phyloP scores from a whole-genome alignment of 768 basidiomycete genomes.

The Lactarius pseudohatsudake region DNA sequence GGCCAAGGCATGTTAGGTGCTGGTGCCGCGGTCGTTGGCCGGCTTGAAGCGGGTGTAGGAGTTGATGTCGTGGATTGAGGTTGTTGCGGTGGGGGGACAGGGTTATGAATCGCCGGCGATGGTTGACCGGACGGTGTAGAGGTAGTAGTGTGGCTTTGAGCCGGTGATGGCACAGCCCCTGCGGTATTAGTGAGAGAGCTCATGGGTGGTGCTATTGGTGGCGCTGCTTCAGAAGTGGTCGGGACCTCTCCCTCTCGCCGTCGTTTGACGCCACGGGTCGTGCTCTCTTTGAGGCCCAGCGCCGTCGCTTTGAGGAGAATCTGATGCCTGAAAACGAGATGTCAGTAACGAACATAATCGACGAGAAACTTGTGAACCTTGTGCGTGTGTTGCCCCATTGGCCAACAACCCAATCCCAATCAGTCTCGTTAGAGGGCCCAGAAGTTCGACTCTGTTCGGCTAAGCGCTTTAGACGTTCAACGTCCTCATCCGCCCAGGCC shows the following conservation, averaged over 20 bases:
- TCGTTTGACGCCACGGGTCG: slow-evolving; percentile 61
- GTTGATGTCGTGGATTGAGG: slow-evolving; percentile 24
- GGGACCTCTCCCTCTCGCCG: slow-evolving; percentile 42
- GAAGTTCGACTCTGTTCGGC: slow-evolving; percentile 62
- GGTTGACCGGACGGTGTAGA: slow-evolving; percentile 28
- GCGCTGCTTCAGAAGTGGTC: slow-evolving; percentile 13
- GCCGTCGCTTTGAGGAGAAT: slow-evolving; percentile 79
- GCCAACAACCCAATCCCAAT: slow-evolving; percentile 76
- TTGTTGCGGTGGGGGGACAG: slow-evolving; percentile 16
- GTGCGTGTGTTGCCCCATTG: slow-evolving; percentile 76
- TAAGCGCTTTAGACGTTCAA: slow-evolving; percentile 62
- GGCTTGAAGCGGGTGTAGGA: slow-evolving; percentile 21
- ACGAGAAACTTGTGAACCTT: slow-evolving; percentile 45
- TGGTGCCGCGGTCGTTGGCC: slow-evolving; percentile 21
- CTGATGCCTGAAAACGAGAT: slow-evolving; percentile 56
- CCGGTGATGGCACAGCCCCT: slow-evolving; percentile 24
- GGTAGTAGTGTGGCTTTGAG: slow-evolving; percentile 23
- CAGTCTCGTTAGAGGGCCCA: slow-evolving; percentile 51
- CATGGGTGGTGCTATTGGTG: slow-evolving; percentile 19
- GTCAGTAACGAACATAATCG: neutral
- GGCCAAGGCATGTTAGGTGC: slow-evolving; percentile 29
- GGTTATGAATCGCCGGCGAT: slow-evolving; percentile 27
- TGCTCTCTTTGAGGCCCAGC: slow-evolving; percentile 77
- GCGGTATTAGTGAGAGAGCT: slow-evolving; percentile 19
- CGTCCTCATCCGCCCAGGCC: slow-evolving; percentile 78